phyloP scores from a whole-genome alignment of 371 early-diverging fungal genomes.

The Hamiltosporidium magnivora region DNA sequence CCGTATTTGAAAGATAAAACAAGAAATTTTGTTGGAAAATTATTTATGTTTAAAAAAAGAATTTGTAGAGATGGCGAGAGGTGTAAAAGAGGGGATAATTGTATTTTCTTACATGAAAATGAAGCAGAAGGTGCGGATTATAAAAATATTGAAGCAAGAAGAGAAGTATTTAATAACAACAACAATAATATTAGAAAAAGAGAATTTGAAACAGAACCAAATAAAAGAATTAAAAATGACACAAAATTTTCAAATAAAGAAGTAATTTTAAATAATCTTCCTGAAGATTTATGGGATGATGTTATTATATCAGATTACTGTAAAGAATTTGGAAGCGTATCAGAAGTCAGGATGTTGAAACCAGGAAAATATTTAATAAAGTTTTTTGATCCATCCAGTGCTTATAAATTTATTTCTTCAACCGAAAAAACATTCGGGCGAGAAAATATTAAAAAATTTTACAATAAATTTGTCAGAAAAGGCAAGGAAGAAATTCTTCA shows the following conservation, averaged over 20 bases:
- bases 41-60: slow-evolving; percentile 43
- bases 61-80: slow-evolving; percentile 22
- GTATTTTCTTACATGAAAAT: slow-evolving; percentile 21
- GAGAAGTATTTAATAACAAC: background rate
- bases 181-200: background rate
- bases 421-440: background rate
- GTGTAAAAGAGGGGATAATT: slow-evolving; percentile 16
- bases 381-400: background rate
- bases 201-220: background rate
- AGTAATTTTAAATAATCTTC: background rate
- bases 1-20: slow-evolving; percentile 38
- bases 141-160: background rate
- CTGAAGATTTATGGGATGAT: background rate
- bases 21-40: slow-evolving; percentile 31
- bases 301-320: background rate
- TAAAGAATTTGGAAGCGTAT: background rate
- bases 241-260: background rate
- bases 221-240: background rate
- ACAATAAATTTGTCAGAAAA: background rate
- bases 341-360: background rate
- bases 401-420: background rate
- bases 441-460: background rate
- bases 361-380: background rate
- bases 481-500: background rate
- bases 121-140: background rate